Percentiles rank a stretch among this genome's conserved stretches.
Conservation (phyloP, 176 grass and related monocot species). For the Aechmea fasciata region DNA sequence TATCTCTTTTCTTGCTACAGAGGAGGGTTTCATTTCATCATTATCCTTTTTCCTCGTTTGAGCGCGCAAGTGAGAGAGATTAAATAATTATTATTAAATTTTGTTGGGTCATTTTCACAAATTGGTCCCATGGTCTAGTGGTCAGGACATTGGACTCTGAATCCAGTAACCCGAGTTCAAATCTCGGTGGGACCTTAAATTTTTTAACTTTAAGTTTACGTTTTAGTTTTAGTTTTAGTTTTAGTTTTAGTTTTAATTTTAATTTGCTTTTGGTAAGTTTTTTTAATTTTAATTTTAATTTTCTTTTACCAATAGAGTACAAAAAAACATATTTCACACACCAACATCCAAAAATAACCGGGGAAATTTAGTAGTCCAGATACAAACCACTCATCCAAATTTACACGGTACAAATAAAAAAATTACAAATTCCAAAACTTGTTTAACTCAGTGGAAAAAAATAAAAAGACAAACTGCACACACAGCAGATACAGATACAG, state of each 20-base stretch:
- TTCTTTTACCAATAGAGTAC: too few species aligned
- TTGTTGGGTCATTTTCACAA: not conserved
- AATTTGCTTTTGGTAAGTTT: not conserved
- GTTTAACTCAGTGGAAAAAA: not conserved
- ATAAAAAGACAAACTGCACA: not conserved
- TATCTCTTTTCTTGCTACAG: not conserved
- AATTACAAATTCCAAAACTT: not conserved
- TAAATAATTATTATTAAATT: too few species aligned
- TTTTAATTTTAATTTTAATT: not conserved
- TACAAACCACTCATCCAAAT: not conserved
- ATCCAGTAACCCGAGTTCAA: slow-evolving; percentile 42
- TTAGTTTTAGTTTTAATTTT: too few species aligned
- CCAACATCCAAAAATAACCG: not conserved
- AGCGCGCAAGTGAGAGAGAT: too few species aligned
- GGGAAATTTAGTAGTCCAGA: not conserved
- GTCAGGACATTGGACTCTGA: slow-evolving; percentile 39
- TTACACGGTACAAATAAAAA: slow-evolving; percentile 6
- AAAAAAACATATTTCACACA: too few species aligned
- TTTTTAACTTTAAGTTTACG: too few species aligned
- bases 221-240: too few species aligned
- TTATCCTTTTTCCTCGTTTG: not conserved
- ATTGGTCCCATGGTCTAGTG: slow-evolving; percentile 31
- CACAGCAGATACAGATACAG: not conserved
- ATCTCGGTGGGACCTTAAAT: slow-evolving; percentile 27
- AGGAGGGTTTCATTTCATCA: not conserved